Evolutionary conservation across 2,329 filamentous ascomycete genomes (phyloP).

Genomic region (Diaporthe caulivora): DNA sequence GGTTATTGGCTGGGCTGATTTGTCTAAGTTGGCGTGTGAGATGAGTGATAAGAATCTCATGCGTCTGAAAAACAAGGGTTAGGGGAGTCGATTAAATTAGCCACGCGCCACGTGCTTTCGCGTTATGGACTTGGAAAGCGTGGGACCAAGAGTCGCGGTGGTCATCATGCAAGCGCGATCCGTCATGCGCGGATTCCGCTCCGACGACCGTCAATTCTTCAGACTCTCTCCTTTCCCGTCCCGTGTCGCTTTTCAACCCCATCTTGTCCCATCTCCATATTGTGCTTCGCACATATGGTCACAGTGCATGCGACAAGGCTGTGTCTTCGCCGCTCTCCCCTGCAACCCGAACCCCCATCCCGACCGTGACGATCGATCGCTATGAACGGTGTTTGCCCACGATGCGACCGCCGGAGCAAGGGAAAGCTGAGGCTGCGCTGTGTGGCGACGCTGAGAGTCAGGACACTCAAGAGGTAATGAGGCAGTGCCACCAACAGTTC

Average conservation of each 20-base stretch:
- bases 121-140: conserved; percentile 16
- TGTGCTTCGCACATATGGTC: neutral
- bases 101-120: conserved; percentile 32
- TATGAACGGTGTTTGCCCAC: conserved; percentile 30
- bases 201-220: neutral
- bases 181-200: neutral
- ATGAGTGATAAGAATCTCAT: too few relatives aligned
- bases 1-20: too few relatives aligned
- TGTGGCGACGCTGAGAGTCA: conserved; percentile 54
- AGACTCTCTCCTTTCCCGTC: neutral
- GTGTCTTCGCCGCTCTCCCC: neutral
- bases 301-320: neutral
- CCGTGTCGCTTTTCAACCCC: neutral
- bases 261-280: neutral
- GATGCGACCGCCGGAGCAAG: conserved; percentile 45
- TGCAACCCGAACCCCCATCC: conserved; percentile 12
- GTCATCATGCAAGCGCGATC: conserved; percentile 25
- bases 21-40: too few relatives aligned
- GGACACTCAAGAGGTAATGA: conserved; percentile 58
- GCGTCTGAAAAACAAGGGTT: neutral
- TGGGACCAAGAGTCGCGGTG: conserved; percentile 14
- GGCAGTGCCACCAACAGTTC: conserved; percentile 53
- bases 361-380: conserved; percentile 23
- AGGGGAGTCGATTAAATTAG: neutral
- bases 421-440: conserved; percentile 46